Conservation (phyloP, 2,329 filamentous ascomycete genomes). For the Xylariaceae sp. region DNA sequence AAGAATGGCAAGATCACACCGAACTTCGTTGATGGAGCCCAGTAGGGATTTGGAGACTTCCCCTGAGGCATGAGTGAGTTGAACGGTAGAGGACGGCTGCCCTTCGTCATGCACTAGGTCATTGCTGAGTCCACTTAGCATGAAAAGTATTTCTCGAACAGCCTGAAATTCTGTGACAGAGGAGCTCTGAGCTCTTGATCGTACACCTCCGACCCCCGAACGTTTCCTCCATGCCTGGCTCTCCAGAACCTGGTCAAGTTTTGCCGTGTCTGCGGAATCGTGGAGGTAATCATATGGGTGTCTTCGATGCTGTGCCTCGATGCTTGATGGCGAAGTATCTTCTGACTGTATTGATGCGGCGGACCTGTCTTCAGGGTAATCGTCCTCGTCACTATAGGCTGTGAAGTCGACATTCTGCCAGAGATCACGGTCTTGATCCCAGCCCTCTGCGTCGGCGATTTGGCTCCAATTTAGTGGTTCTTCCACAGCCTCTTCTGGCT, state of each 20-base stretch:
- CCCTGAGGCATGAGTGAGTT: constrained; percentile 46
- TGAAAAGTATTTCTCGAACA: constrained; percentile 75
- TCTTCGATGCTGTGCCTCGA: constrained; percentile 27
- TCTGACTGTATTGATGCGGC: constrained; percentile 32
- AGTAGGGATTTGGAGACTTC: constrained; percentile 48
- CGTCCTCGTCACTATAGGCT: constrained; percentile 62
- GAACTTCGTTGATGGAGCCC: constrained; percentile 43
- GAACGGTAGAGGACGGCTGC: constrained; percentile 38
- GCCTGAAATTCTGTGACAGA: constrained; percentile 67
- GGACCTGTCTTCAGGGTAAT: constrained; percentile 39
- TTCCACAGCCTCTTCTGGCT: constrained; percentile 40
- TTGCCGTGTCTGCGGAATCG: constrained; percentile 30
- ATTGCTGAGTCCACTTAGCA: constrained; percentile 76
- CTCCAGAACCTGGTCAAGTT: constrained; percentile 36
- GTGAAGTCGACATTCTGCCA: constrained; percentile 68
- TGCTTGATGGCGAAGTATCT: constrained; percentile 34
- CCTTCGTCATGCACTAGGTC: constrained; percentile 58
- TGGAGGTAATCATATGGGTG: constrained; percentile 35
- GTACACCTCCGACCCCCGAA: constrained; percentile 25
- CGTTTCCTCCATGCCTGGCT: constrained; percentile 45
- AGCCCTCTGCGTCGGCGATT: constrained; percentile 71
- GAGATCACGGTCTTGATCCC: constrained; percentile 61
- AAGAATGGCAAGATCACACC: constrained; percentile 43
- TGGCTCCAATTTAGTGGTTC: constrained; percentile 70
- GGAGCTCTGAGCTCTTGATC: constrained; percentile 36